Evolutionary conservation across 2,329 filamentous ascomycete genomes (phyloP).

Genomic region (Zasmidium citrigriseum): DNA sequence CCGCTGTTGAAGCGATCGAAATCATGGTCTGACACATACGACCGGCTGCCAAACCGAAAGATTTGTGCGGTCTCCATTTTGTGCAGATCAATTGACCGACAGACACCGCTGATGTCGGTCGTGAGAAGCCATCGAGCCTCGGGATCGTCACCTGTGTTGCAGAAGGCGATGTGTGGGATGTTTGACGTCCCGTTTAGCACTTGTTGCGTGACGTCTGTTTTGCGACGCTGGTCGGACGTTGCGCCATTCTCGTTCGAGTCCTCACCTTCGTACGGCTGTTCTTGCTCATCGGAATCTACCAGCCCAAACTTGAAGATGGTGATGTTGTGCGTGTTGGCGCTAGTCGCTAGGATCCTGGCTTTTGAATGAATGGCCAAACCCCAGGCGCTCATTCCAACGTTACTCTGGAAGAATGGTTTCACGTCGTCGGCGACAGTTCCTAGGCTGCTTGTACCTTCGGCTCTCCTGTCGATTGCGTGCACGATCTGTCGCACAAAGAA

Average conservation of each 20-base stretch:
- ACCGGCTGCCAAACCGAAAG: conserved; percentile 26
- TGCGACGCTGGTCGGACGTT: conserved; percentile 10
- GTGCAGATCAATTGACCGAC: conserved; percentile 32
- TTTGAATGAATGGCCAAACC: conserved; percentile 78
- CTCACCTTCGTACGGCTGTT: conserved; percentile 12
- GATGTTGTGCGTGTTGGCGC: conserved; percentile 68
- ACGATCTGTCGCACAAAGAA: conserved; percentile 40
- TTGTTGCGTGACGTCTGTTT: conserved; percentile 31
- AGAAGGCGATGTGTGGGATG: conserved; percentile 60
- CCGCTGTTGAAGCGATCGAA: conserved; percentile 35
- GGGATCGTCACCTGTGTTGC: conserved; percentile 58
- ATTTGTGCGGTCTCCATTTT: conserved; percentile 22
- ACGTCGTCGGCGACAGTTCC: conserved; percentile 43
- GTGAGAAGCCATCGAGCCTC: conserved; percentile 59
- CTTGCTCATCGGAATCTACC: conserved; percentile 33
- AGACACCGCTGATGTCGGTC: conserved; percentile 51
- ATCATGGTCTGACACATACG: conserved; percentile 3
- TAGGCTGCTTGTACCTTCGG: conserved; percentile 29
- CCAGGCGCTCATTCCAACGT: conserved; percentile 81
- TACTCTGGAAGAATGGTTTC: conserved; percentile 69
- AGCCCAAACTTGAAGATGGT: conserved; percentile 63
- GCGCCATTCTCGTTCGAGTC: conserved; percentile 23
- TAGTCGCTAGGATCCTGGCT: conserved; percentile 83
- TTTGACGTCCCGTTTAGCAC: conserved; percentile 44
- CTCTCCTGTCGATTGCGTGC: conserved; percentile 36